Evolutionary conservation across 371 early-diverging fungal genomes (phyloP).

Genomic region (Mucor circinelloides): DNA sequence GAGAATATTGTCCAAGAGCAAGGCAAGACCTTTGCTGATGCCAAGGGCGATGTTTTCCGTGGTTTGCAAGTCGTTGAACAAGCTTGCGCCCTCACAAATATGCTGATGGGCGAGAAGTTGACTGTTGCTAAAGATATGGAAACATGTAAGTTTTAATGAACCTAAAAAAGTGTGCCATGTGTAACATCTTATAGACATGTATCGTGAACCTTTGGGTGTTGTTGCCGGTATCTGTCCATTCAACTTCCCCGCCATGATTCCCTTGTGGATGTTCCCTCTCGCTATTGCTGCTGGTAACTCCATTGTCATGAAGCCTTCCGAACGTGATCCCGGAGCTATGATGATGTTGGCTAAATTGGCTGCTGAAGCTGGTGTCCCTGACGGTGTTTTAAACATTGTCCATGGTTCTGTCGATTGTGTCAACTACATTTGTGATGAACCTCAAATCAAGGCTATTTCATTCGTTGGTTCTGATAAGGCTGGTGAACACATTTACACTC

Average conservation of each 20-base stretch:
- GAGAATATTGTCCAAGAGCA: slow-evolving; percentile 88
- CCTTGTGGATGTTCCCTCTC: slow-evolving; percentile 96
- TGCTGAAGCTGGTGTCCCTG: slow-evolving; percentile 91
- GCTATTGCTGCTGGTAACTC: slow-evolving; percentile 36
- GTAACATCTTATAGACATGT: slow-evolving; percentile 60
- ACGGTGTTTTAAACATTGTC: slow-evolving; percentile 93
- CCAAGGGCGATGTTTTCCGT: slow-evolving; percentile 89
- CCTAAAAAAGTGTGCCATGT: background rate
- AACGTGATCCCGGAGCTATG: slow-evolving; percentile 95
- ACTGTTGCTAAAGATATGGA: slow-evolving; percentile 95
- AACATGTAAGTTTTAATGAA: slow-evolving; percentile 62
- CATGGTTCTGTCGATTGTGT: slow-evolving; percentile 92
- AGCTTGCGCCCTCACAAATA: slow-evolving; percentile 78
- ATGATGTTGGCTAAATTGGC: slow-evolving; percentile 92
- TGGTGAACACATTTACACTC: slow-evolving; percentile 81
- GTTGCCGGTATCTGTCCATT: slow-evolving; percentile 95
- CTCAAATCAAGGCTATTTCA: slow-evolving; percentile 89
- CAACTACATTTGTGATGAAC: slow-evolving; percentile 90
- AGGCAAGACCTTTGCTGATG: slow-evolving; percentile 95
- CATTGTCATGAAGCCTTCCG: slow-evolving; percentile 68
- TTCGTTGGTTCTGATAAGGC: slow-evolving; percentile 95
- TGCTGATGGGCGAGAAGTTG: slow-evolving; percentile 84
- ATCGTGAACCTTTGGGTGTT: slow-evolving; percentile 95
- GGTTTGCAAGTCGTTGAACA: slow-evolving; percentile 93
- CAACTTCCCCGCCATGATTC: slow-evolving; percentile 98